Evolutionary conservation across 768 basidiomycete species (phyloP).

Genomic region (Mycena indigotica): DNA sequence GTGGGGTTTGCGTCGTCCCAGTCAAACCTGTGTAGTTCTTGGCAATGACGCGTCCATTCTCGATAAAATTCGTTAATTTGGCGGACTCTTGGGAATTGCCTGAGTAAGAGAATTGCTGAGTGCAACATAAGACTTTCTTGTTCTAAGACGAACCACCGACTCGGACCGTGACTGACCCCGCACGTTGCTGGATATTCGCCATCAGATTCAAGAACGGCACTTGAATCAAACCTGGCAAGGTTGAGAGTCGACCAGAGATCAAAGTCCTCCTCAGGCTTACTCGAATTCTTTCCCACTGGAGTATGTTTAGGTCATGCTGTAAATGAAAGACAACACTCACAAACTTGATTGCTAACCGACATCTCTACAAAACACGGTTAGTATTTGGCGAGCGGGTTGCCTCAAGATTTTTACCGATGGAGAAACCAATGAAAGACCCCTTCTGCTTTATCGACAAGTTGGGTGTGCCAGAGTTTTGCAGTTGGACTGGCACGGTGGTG

Average conservation of each 20-base stretch:
- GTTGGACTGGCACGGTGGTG: conserved; percentile 47
- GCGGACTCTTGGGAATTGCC: conserved; percentile 52
- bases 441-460: conserved; percentile 41
- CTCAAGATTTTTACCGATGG: too few relatives aligned
- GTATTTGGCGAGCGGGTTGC: too few relatives aligned
- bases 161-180: conserved; percentile 64
- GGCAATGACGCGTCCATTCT: conserved; percentile 38
- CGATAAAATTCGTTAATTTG: conserved; percentile 48
- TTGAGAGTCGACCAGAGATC: background rate
- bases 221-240: conserved; percentile 41
- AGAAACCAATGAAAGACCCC: conserved; percentile 57
- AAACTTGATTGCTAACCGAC: conserved; percentile 59
- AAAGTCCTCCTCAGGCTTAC: background rate
- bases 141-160: conserved; percentile 78
- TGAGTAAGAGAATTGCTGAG: background rate
- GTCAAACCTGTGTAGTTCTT: conserved; percentile 20
- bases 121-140: background rate
- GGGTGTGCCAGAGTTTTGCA: conserved; percentile 38
- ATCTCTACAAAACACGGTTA: too few relatives aligned
- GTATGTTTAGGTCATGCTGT: background rate
- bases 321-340: conserved; percentile 36
- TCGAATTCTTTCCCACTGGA: conserved; percentile 50
- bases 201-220: conserved; percentile 79
- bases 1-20: conserved; percentile 47
- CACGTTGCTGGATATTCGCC: conserved; percentile 64